A percentile compares a stretch with the other conserved stretches of the same genome.
Conservation (phyloP, 2,329 filamentous ascomycete genomes). For the Emergomyces pasteurianus region DNA sequence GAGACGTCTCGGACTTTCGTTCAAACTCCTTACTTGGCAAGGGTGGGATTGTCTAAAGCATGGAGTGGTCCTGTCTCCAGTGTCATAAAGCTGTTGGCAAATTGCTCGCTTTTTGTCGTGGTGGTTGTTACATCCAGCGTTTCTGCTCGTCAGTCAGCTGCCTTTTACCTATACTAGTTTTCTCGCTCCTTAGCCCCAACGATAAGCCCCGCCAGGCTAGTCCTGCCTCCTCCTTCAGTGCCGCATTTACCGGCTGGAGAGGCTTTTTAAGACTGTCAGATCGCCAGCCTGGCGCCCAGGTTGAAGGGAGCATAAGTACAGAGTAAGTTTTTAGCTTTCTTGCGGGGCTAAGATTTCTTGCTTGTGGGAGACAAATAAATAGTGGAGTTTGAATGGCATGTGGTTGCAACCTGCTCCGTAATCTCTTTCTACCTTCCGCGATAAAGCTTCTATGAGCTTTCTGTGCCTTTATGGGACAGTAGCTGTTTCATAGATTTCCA, state of each 20-base stretch:
- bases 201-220: neutral
- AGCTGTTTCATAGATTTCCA: neutral
- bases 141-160: neutral
- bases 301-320: no score
- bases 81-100: neutral
- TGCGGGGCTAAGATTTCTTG: neutral
- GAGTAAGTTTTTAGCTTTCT: neutral
- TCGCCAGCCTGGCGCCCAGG: neutral
- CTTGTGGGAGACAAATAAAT: neutral
- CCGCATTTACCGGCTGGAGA: neutral
- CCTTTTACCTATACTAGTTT: no score
- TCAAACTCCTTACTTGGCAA: neutral
- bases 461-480: neutral
- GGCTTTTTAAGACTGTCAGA: neutral
- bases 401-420: no score
- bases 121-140: neutral
- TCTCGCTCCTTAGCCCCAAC: neutral
- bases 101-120: neutral
- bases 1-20: neutral
- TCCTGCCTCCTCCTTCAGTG: neutral
- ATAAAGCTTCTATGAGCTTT: neutral
- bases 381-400: no score
- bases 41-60: neutral
- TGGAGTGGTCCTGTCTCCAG: neutral
- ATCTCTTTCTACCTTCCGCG: neutral